Evolutionary conservation across 257 asterid genomes (phyloP).

Genomic region (Fraxinus quadrangulata): DNA sequence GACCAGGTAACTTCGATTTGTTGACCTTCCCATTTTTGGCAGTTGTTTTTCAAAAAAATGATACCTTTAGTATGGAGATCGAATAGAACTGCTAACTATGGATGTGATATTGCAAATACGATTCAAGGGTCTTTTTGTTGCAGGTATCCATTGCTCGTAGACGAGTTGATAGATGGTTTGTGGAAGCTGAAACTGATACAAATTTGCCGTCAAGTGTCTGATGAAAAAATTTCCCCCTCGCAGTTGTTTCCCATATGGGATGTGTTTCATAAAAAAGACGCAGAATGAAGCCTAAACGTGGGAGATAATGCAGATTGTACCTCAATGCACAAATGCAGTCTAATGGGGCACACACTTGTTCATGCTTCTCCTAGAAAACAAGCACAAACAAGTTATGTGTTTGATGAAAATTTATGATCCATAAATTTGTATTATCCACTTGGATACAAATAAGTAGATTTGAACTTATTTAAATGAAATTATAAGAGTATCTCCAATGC

Average conservation of each 20-base stretch:
- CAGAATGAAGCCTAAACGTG: too few relatives aligned
- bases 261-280: too few relatives aligned
- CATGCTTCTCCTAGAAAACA: background rate
- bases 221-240: background rate
- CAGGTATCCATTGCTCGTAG: constrained; percentile 44
- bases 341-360: background rate
- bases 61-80: background rate
- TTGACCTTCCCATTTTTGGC: too few relatives aligned
- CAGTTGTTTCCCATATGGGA: too few relatives aligned
- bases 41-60: background rate
- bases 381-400: too few relatives aligned
- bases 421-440: too few relatives aligned
- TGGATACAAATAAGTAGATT: background rate
- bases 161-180: constrained; percentile 44
- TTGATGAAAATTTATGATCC: too few relatives aligned
- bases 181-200: constrained; percentile 28
- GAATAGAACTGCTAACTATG: background rate
- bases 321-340: background rate
- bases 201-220: constrained; percentile 30
- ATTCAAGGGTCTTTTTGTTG: background rate
- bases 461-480: too few relatives aligned
- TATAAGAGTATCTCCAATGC: too few relatives aligned
- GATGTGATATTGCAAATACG: too few relatives aligned
- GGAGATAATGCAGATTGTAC: too few relatives aligned
- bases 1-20: constrained; percentile 42